Conservation (phyloP, 1,139 yeast species). For the Candida labiduridarum region DNA sequence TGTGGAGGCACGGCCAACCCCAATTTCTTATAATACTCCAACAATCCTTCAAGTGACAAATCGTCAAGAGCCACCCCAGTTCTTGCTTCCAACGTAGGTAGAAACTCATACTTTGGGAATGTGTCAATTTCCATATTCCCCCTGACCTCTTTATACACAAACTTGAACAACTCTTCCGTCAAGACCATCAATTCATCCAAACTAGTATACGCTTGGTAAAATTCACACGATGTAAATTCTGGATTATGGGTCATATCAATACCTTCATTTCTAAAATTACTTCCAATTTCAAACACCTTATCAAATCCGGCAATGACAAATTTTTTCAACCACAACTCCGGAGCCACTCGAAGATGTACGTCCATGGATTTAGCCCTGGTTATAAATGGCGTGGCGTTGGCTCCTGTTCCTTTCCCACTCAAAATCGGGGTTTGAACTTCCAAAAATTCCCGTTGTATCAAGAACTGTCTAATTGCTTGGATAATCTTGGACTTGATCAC, state of each 20-base stretch:
- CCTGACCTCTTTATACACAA: constrained; percentile 29
- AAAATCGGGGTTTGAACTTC: constrained; percentile 91
- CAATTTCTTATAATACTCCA: constrained; percentile 34
- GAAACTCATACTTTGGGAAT: constrained; percentile 54
- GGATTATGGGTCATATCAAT: constrained; percentile 93
- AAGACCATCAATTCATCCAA: constrained; percentile 66
- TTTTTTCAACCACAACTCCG: constrained; percentile 90
- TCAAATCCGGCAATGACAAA: constrained; percentile 84
- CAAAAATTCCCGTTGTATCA: constrained; percentile 58
- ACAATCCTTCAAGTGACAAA: constrained; percentile 39
- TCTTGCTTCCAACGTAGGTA: constrained; percentile 54
- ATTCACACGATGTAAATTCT: constrained; percentile 92
- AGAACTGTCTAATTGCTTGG: constrained; percentile 56
- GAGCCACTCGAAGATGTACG: constrained; percentile 81
- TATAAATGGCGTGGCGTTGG: constrained; percentile 81
- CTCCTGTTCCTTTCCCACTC: constrained; percentile 77
- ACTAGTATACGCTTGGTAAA: constrained; percentile 78
- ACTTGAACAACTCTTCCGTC: constrained; percentile 60
- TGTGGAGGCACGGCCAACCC: constrained; percentile 43
- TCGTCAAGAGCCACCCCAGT: constrained; percentile 48
- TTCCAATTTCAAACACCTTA: constrained; percentile 83
- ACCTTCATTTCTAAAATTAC: constrained; percentile 88
- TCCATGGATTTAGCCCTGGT: constrained; percentile 51
- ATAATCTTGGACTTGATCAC: constrained; percentile 57
- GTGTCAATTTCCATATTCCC: constrained; percentile 13